Conservation (phyloP, 1,139 yeast genomes). For the Magnusiomyces suaveolens region DNA sequence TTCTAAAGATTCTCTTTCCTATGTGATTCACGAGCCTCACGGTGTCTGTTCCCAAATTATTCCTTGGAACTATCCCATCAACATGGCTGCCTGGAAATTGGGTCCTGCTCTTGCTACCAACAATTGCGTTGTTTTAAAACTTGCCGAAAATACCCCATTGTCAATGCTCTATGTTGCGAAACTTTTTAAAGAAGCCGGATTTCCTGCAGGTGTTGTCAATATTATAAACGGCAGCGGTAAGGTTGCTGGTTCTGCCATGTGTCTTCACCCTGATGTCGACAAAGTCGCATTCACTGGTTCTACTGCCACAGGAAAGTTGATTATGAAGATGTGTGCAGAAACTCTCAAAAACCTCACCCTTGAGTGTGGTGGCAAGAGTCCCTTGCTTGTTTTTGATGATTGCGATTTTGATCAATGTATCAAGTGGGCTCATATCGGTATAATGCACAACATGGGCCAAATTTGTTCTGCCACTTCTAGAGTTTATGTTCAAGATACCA, state of each 20-base stretch:
- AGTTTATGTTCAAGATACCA: constrained; percentile 63
- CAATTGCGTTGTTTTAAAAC: constrained; percentile 63
- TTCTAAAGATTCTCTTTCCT: constrained; percentile 50
- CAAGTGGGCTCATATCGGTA: constrained; percentile 49
- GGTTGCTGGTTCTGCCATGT: constrained; percentile 63
- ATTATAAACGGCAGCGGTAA: constrained; percentile 68
- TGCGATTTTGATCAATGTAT: constrained; percentile 57
- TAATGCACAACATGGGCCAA: constrained; percentile 76
- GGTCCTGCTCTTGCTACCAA: constrained; percentile 79
- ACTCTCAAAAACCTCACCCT: constrained; percentile 70
- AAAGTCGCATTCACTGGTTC: constrained; percentile 83
- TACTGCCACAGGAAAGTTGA: constrained; percentile 60
- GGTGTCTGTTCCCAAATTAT: constrained; percentile 86
- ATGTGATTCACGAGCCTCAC: constrained; percentile 59
- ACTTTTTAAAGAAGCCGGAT: constrained; percentile 57
- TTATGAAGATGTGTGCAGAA: constrained; percentile 58
- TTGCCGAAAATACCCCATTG: constrained; percentile 72
- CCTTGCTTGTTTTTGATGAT: constrained; percentile 66
- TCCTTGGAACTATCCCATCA: constrained; percentile 85
- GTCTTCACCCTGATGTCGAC: constrained; percentile 58
- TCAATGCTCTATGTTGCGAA: constrained; percentile 59
- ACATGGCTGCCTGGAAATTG: constrained; percentile 65
- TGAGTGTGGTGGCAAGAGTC: constrained; percentile 82
- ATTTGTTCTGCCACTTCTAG: constrained; percentile 84
- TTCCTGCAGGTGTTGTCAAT: constrained; percentile 73